These are phyloP conservation scores for Collybia mongolica DNA, from an alignment of 768 basidiomycete genomes.

Conservation along the genomic window DNA sequence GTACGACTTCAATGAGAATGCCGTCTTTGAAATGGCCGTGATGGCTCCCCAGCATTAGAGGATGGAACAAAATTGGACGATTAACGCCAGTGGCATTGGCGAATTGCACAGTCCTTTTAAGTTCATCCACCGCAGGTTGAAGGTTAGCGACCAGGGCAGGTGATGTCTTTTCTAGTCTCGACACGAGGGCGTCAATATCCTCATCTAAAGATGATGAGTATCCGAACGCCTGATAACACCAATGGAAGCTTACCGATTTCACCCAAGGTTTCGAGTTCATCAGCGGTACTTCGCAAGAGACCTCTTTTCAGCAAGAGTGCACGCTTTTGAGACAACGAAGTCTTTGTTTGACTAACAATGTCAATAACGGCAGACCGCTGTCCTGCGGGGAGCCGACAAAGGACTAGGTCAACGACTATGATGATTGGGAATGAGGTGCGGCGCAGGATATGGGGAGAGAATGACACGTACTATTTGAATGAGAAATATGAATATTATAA, in stretches of 20 bases:
- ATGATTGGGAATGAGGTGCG: slow-evolving; percentile 6
- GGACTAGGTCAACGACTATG: slow-evolving; percentile 64
- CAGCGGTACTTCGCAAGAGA: slow-evolving; percentile 60
- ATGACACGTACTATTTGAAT: slow-evolving; percentile 60
- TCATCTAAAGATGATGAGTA: slow-evolving; percentile 40
- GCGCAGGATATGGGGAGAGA: not conserved
- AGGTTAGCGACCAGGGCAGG: slow-evolving; percentile 50
- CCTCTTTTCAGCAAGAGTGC: slow-evolving; percentile 68
- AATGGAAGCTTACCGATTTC: slow-evolving; percentile 49
- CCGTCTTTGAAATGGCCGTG: slow-evolving; percentile 70
- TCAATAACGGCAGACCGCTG: slow-evolving; percentile 59
- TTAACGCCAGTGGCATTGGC: slow-evolving; percentile 62
- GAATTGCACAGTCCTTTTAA: slow-evolving; percentile 60
- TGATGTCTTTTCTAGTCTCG: slow-evolving; percentile 59
- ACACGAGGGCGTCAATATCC: slow-evolving; percentile 56
- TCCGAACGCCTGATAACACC: not conserved
- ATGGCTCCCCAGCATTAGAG: slow-evolving; percentile 70
- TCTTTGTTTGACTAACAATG: slow-evolving; percentile 65
- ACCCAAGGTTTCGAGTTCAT: slow-evolving; percentile 71
- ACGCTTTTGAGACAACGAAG: slow-evolving; percentile 66
- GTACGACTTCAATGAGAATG: slow-evolving; percentile 71
- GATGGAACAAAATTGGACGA: slow-evolving; percentile 64
- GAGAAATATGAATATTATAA: slow-evolving; percentile 79
- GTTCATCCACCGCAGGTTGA: slow-evolving; percentile 52
- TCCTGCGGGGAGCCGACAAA: slow-evolving; percentile 60